Evolutionary conservation across 75 land plant species (phyloP).

Genomic region (Cupressus sempervirens): DNA sequence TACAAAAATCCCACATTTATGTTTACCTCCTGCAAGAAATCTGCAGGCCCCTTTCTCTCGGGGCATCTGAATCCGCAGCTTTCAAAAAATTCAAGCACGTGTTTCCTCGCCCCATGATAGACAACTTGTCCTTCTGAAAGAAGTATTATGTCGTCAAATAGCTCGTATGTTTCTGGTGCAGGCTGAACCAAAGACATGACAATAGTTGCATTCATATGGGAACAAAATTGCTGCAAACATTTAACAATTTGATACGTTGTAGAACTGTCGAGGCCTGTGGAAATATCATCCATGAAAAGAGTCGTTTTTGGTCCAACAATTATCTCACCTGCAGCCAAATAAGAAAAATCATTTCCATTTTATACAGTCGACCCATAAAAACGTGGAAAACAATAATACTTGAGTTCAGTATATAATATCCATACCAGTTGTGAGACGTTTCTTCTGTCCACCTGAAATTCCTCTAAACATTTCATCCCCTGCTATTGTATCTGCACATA

Average conservation of each 20-base stretch:
- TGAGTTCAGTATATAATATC: background rate
- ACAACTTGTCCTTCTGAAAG: conserved; percentile 65
- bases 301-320: conserved; percentile 42
- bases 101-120: conserved; percentile 73
- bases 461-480: conserved; percentile 34
- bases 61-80: conserved; percentile 36
- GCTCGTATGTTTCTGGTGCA: conserved; percentile 33
- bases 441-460: conserved; percentile 35
- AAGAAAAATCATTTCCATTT: background rate
- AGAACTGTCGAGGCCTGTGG: conserved; percentile 37
- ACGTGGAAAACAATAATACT: background rate
- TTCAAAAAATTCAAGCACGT: conserved; percentile 68
- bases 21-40: conserved; percentile 71
- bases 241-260: conserved; percentile 32
- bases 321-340: conserved; percentile 24
- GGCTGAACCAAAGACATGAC: conserved; percentile 40
- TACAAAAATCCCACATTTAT: background rate
- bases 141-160: conserved; percentile 37
- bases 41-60: conserved; percentile 72
- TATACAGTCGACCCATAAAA: background rate
- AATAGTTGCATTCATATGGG: conserved; percentile 28
- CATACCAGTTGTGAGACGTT: conserved; percentile 31
- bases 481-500: conserved; percentile 29
- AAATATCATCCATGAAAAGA: conserved; percentile 32
- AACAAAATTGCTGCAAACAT: conserved; percentile 23